Base-by-base conservation (phyloP, 2,329 filamentous ascomycete genomes). In the Arthrocladium fulminans region DNA sequence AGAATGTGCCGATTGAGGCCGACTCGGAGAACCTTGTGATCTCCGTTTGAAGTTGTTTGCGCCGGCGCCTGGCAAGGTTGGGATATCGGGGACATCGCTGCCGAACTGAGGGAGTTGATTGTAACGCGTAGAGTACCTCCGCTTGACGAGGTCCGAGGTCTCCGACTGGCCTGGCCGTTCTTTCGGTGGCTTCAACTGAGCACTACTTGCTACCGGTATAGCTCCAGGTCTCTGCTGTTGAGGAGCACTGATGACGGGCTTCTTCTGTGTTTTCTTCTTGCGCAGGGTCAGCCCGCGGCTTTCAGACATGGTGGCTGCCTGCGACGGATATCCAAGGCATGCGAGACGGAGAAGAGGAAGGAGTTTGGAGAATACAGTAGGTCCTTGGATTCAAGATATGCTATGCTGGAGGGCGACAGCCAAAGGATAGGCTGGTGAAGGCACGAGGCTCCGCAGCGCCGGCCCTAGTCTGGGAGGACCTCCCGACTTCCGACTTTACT, bases 121-220 rank as follows among this genome's bases (percentile, higher is more conserved):
- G 66, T 96, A 94, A 52, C 90, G 83, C 35, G 89, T 89, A 32
- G 92, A 97, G 68, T 97, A 98, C 59, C 92, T 77, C 59, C 88
- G 79, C 71, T 97, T 97, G 51, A 98, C 89, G 47, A 97, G 74
- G 65, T 98, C 90, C 15, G 80, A 79, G 35, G 81, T 83, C 59
- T 59, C 56, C 15, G 54, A 54, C 8, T 51, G 54, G 1, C 46
- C 51, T 49, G 55, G 54, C 64, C 71, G 47, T 68, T 70, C 49
- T 69, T 46, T 50, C 8, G 56, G 50, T 3, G 54, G 47, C 17
- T 67, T 42, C 5, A 56, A 39, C 32, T 67, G 65, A 47, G 69
- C 63, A 56, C 72, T 67, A 30, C 66, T 65, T 5, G 61, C 62
- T 32, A 54, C 61, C 45, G 56, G 54, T 42, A 61, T 54, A 48